Base-by-base conservation (phyloP, 495 filamentous ascomycete species). In the Tuber calosporum region DNA sequence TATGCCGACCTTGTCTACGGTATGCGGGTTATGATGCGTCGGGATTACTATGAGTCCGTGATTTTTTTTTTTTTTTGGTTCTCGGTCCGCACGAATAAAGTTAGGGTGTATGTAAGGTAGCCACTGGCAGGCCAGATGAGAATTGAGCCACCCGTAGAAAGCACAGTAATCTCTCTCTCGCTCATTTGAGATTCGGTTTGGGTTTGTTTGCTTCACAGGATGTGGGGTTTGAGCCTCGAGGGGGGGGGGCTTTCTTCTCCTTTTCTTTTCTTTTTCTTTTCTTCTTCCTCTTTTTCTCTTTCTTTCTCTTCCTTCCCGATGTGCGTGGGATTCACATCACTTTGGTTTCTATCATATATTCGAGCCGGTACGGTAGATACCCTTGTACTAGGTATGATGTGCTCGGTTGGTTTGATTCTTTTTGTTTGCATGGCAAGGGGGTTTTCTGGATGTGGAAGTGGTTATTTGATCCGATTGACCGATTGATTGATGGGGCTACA, bases 321-420 rank as follows among this genome's bases (percentile, higher is more conserved):
- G 53, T 30, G 53, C 53, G 53, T 62, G 53, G 53, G 45, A 26
- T 62, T 62, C 53, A 62, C 53, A n/a, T n/a, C n/a, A n/a, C n/a
- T n/a, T n/a, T n/a, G n/a, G n/a, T 30, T 62, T 17, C 2, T 13
- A 1, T 30, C 1, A 62, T 5, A n/a, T 20, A 48, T 45, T 48
- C 19, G 11, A 43, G 17, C 42, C 43, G 43, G 41, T 42, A 42
- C 45, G 45, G 53, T 62, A 62, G 53, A 62, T 62, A 62, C 4
- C 53, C 53, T 62, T 30, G 53, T 30, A 26, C 53, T 30, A 43
- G 17, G 26, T 62, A 30, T 62, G 53, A 30, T n/a, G 30, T 62
- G 48, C 53, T 62, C n/a, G n/a, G 53, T 62, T 62, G 53, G 53
- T 62, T 62, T 30, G 53, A 11, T 3, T 62, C n/a, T 30, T 62